Evolutionary conservation across 164 flowering plant genomes (phyloP), one percentile per base, ranked within the genome.

Genomic region (Macadamia integrifolia): DNA sequence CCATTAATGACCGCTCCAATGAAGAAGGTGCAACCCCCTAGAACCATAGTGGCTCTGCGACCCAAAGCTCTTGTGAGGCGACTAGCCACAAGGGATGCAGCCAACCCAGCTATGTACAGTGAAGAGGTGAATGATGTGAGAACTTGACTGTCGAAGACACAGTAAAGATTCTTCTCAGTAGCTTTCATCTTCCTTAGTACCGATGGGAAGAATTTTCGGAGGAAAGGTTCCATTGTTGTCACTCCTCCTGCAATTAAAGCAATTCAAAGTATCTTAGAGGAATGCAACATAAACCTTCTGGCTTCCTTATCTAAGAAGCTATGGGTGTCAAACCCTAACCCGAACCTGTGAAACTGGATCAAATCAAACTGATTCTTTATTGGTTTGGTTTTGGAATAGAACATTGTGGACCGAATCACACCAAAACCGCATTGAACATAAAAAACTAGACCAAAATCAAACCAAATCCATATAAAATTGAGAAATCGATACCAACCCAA

Each of bases 41-140:
- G 42, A 6, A 87, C 62, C 84, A 89, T 89, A 61, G 78, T 80
- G 73, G 72, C 75, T 48, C 73, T 77, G 28, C 92, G 86, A 44
- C 95, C 95, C n/a, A 74, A n/a, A n/a, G 67, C 57, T 52, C 73
- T 59, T 0, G 80, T 83, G 57, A 83, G 72, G 15, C 77, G 82
- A 43, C 85, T 62, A 2, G 91, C 94, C 6, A 68, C 72, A 0
- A 87, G 80, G 2, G 85, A 81, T 1, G 88, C 75, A 0, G 65
- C 81, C 7, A 89, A 71, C 23, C 88, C 95, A 0, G 92, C 90
- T 55, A 87, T 63, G 82, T 86, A 89, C 23, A 89, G 80, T 3
- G 90, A 87, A 10, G 94, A 89, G 13, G 91, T 89, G 80, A 89
- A 89, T 6, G 80, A 56, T 3, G 92, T 89, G 62, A 89, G 73